Percentiles rank a stretch among this genome's conserved stretches.
Evolutionary conservation across 495 filamentous ascomycete genomes (phyloP).

Genomic region (Aspergillus steynii): DNA sequence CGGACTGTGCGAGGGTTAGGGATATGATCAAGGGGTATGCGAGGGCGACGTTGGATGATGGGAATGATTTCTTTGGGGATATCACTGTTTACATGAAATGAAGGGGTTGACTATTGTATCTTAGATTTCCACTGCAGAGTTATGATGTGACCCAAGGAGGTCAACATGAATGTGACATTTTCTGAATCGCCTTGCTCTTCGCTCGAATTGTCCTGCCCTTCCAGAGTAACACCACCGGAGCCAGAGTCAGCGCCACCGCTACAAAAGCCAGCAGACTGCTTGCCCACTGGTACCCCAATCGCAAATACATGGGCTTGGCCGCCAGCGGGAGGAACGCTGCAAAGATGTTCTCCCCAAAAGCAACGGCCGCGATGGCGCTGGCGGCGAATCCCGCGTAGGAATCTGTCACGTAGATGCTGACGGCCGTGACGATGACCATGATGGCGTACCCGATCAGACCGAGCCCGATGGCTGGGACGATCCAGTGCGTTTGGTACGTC

Average conservation of each 20-base stretch:
- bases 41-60: slow-evolving; percentile 17
- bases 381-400: slow-evolving; percentile 35
- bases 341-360: slow-evolving; percentile 39
- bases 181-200: slow-evolving; percentile 14
- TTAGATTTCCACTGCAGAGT: too few species aligned
- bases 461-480: slow-evolving; percentile 24
- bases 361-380: slow-evolving; percentile 38
- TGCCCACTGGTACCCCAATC: slow-evolving; percentile 46
- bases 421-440: slow-evolving; percentile 32
- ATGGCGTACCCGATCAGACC: slow-evolving; percentile 26
- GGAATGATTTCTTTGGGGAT: slow-evolving; percentile 27
- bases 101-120: background rate
- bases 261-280: slow-evolving; percentile 43
- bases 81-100: slow-evolving; percentile 24
- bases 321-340: slow-evolving; percentile 42
- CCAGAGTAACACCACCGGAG: slow-evolving; percentile 32
- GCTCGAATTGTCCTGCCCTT: slow-evolving; percentile 31
- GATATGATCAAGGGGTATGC: slow-evolving; percentile 24
- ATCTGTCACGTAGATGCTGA: slow-evolving; percentile 36
- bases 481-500: slow-evolving; percentile 20
- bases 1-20: slow-evolving; percentile 23
- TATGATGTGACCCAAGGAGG: too few species aligned
- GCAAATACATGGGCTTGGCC: slow-evolving; percentile 41
- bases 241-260: slow-evolving; percentile 30
- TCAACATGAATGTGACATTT: slow-evolving; percentile 9